A percentile compares a stretch with the other conserved stretches of the same genome.
Conservation (phyloP, 305 asterid species). For the Galium porrigens region DNA sequence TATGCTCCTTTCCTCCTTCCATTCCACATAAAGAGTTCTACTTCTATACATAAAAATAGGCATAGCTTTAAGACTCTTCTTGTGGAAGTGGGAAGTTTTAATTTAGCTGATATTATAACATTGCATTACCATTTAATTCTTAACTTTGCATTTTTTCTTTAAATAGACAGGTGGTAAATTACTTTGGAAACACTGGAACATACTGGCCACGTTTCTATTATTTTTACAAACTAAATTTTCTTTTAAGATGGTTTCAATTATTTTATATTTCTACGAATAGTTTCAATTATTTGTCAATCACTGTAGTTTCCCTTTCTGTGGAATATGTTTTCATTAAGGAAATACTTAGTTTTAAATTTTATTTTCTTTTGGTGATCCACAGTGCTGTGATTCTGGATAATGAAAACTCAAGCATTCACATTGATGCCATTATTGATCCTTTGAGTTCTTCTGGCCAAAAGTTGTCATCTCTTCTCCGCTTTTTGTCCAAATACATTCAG, state of each 20-base stretch:
- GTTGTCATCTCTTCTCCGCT: slow-evolving; percentile 72
- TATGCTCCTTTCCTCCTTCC: not conserved
- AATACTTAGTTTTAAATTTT: not conserved
- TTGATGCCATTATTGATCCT: slow-evolving; percentile 96
- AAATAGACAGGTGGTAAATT: not conserved
- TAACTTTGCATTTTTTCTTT: not conserved
- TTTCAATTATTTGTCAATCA: not conserved
- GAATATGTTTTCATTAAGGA: not conserved
- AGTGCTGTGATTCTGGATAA: slow-evolving; percentile 78
- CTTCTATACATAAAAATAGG: not conserved
- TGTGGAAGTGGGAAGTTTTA: not conserved
- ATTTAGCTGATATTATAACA: not conserved
- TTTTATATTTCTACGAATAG: not conserved
- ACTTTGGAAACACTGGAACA: not conserved
- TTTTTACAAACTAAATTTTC: not conserved
- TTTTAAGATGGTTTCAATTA: too few relatives aligned
- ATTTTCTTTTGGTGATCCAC: slow-evolving; percentile 20
- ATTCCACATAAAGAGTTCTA: too few relatives aligned
- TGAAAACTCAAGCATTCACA: slow-evolving; percentile 70
- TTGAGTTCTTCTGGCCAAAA: slow-evolving; percentile 96
- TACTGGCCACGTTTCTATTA: not conserved
- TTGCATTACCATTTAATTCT: too few relatives aligned
- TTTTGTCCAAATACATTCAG: slow-evolving; percentile 59
- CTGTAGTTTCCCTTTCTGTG: not conserved
- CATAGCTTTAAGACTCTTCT: not conserved